Conservation (phyloP, 495 filamentous ascomycete genomes). For the Hypoxylon trugodes region DNA sequence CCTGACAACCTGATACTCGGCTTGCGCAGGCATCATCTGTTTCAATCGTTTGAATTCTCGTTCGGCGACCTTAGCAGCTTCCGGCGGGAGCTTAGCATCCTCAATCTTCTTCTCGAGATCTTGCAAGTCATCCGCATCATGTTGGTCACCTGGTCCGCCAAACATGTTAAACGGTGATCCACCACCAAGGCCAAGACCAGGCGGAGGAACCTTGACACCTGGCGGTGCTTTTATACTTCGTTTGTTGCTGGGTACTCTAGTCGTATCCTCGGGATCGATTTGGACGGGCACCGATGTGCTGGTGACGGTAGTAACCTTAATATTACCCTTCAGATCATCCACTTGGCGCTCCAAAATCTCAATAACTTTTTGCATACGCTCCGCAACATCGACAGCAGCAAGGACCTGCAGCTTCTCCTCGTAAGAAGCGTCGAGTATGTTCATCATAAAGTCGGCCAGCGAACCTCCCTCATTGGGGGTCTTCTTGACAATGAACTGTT, state of each 20-base stretch:
- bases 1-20: slow-evolving; percentile 91
- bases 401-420: slow-evolving; percentile 91
- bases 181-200: slow-evolving; percentile 60
- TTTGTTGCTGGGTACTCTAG: slow-evolving; percentile 52
- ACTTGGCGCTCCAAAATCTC: slow-evolving; percentile 83
- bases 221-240: slow-evolving; percentile 60
- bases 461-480: slow-evolving; percentile 79
- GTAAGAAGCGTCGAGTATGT: slow-evolving; percentile 81
- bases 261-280: slow-evolving; percentile 53
- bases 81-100: slow-evolving; percentile 72
- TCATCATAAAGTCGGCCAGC: slow-evolving; percentile 96
- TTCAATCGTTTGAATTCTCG: slow-evolving; percentile 87
- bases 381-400: slow-evolving; percentile 75
- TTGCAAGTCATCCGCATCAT: slow-evolving; percentile 67
- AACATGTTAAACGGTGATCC: slow-evolving; percentile 49
- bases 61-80: slow-evolving; percentile 84
- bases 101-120: slow-evolving; percentile 89
- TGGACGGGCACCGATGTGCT: slow-evolving; percentile 64
- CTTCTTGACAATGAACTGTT: slow-evolving; percentile 83
- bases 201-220: slow-evolving; percentile 53
- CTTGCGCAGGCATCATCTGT: slow-evolving; percentile 94
- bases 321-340: slow-evolving; percentile 78
- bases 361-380: slow-evolving; percentile 79
- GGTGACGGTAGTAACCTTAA: slow-evolving; percentile 77
- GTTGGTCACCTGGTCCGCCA: slow-evolving; percentile 38